Evolutionary conservation across 2,329 filamentous ascomycete species (phyloP), one percentile per base, ranked within the genome.

Genomic region (Lachnellula suecica): DNA sequence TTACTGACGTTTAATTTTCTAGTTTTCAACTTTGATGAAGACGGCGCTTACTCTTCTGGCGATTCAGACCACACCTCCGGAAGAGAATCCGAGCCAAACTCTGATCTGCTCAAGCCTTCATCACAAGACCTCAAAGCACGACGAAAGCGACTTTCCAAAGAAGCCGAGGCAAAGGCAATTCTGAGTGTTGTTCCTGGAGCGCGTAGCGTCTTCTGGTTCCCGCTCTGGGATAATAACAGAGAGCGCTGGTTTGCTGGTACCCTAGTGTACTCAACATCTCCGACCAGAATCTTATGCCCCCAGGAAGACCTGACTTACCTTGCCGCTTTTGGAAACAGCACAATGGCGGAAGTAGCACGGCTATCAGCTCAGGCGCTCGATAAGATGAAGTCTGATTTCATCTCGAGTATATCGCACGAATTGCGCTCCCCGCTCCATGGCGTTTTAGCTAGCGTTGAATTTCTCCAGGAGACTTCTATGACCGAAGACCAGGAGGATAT

Each of bases 351-450:
- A 48, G 69, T 85, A 1, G 73, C 76, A 0, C 71, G 77, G 2
- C 54, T 81, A 4, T 72, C 77, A 47, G 72, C 73, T 4, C 58
- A 73, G n/a, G 67, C 69, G 4, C 60, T 65, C 13, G 59, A 59
- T 11, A 65, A 63, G 37, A 64, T 66, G 62, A 67, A 67, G 62
- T 76, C 76, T 1, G 80, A 84, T 51, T 78, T 83, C 31, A 74
- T 86, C 7, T 78, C 79, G 0, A 83, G 78, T 1, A 75, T 86
- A 5, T 82, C 78, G 3, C 83, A 86, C 59, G 83, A 86, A 61
- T 67, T 86, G 13, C 73, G 83, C 4, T 82, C 78, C 2, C 83
- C 83, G 0, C 68, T 86, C 0, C 82, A 86, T 50, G 83, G 82
- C 2, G 77, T 85, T 27, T 67, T 85, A 0, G 75, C 79, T 0